Evolutionary conservation across 1,139 yeast species (phyloP).

Genomic region (Yamadazyma mexicana): DNA sequence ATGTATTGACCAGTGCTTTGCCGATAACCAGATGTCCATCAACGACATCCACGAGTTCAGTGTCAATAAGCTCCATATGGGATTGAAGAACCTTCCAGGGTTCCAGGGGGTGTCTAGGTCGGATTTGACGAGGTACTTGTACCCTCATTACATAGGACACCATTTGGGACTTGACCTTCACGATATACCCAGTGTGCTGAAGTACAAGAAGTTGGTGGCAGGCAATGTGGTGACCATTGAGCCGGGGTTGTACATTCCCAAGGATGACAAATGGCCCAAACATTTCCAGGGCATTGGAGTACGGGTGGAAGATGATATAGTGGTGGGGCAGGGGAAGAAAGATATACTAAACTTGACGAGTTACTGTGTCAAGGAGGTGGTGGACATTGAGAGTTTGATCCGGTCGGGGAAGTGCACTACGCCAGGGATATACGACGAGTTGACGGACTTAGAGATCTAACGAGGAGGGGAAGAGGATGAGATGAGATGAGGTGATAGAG

Average conservation of each 20-base stretch:
- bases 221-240: slow-evolving; percentile 90
- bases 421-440: slow-evolving; percentile 50
- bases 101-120: slow-evolving; percentile 49
- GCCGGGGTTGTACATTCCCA: slow-evolving; percentile 91
- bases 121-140: slow-evolving; percentile 58
- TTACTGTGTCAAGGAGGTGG: slow-evolving; percentile 83
- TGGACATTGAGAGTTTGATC: slow-evolving; percentile 70
- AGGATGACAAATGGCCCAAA: slow-evolving; percentile 65
- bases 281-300: slow-evolving; percentile 88
- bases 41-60: slow-evolving; percentile 78
- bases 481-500: no score
- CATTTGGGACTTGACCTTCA: slow-evolving; percentile 93
- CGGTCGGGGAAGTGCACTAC: slow-evolving; percentile 51
- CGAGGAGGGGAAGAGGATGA: no score
- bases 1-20: slow-evolving; percentile 71
- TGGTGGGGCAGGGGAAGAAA: slow-evolving; percentile 60
- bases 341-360: slow-evolving; percentile 64
- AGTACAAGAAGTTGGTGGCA: slow-evolving; percentile 46
- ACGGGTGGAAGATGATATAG: slow-evolving; percentile 90
- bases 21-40: slow-evolving; percentile 51
- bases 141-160: slow-evolving; percentile 96
- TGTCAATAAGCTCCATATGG: slow-evolving; percentile 56
- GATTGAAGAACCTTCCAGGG: slow-evolving; percentile 69
- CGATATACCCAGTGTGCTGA: slow-evolving; percentile 67
- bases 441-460: slow-evolving; percentile 43